Conservation (phyloP, 1,139 yeast species). For the Saccharomyces hybrid region DNA sequence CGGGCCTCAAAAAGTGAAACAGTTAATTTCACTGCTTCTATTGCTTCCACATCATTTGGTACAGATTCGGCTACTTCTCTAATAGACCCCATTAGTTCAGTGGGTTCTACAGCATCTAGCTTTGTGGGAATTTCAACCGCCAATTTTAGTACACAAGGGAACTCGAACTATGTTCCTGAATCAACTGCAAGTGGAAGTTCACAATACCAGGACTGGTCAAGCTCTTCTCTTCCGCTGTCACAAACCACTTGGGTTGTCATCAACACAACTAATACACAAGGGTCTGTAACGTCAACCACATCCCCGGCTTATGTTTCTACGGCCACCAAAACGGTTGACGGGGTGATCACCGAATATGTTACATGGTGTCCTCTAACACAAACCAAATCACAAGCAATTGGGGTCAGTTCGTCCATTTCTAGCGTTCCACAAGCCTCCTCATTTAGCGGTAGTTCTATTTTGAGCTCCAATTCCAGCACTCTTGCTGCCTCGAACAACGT, state of each 20-base stretch:
- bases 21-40: not conserved
- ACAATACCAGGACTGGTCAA: not conserved
- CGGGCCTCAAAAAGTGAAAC: not conserved
- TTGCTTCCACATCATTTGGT: not conserved
- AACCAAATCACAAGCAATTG: not conserved
- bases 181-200: not conserved
- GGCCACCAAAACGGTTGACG: constrained; percentile 39
- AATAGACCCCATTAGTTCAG: not conserved
- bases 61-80: not conserved
- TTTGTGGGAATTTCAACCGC: not conserved
- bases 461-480: not conserved
- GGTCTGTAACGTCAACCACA: constrained; percentile 9
- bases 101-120: not conserved
- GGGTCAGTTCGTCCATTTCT: not conserved
- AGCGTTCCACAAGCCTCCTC: not conserved
- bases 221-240: not conserved
- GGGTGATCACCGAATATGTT: constrained; percentile 40
- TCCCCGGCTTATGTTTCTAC: constrained; percentile 18
- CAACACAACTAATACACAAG: not conserved
- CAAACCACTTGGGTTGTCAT: not conserved
- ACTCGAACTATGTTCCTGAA: not conserved
- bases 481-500: not conserved
- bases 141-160: not conserved
- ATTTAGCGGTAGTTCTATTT: not conserved
- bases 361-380: constrained; percentile 39